Base-by-base conservation (phyloP, 805 yeast species). In the Citeromyces nyonsensis region DNA sequence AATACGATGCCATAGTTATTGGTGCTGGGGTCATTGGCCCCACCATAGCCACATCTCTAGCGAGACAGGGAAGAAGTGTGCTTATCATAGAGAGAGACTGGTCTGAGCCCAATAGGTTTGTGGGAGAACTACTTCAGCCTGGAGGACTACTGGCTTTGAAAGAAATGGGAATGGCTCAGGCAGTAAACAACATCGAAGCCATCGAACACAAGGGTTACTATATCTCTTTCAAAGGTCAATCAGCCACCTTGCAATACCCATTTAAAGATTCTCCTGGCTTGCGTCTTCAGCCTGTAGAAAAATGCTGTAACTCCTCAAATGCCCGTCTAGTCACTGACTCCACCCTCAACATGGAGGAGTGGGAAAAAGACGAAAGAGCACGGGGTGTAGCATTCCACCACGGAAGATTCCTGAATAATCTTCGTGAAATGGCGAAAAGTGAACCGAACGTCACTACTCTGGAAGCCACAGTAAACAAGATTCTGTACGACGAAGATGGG, bases 11-110 rank as follows among this genome's bases (percentile, higher is more conserved):
- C 32, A 74, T 88, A 28, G 79, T 91, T 15, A 73, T 91, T 26
- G 98, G 98, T n/a, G 96, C 97, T n/a, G 98, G 98, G 35, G 94
- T 88, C 13, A 77, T 84, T 15, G 98, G 99, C 1, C 95, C 98
- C 2, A 76, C 88, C 35, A 64, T 88, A 12, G 96, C 96, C 29
- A 79, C 85, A 1, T 85, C 81, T 3, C 57, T 91, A 35, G 97
- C 95, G 1, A 67, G 88, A 44, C 93, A 82, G 47, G 97, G 97
- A 24, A 66, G 94, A 42, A 65, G 66, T 33, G 96, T 91, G 6
- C 53, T 79, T 33, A 63, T 79, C 13, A 61, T 79, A 11, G 99
- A 91, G 50, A 68, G 95, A 39, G 95, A 84, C 48, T 82, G 95
- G 83, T 53, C 70, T 13, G 79, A 73, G 51, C 98, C 98, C 2